Conservation (phyloP, 2,329 filamentous ascomycete species). For the Cordyceps militaris region DNA sequence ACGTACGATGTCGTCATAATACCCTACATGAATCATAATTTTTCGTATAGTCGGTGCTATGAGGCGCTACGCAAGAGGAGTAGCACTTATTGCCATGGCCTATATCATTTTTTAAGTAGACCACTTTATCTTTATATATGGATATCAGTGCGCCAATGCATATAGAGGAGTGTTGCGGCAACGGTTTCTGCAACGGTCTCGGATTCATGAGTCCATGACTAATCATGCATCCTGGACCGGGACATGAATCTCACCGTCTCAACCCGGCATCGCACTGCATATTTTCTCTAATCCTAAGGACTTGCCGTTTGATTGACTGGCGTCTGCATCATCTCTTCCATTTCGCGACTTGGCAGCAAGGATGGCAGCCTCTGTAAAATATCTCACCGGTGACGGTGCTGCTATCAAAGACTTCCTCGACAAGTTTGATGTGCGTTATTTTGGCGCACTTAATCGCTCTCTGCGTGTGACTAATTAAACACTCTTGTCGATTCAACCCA, state of each 20-base stretch:
- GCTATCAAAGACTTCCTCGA: conserved; percentile 79
- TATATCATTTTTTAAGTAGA: no score
- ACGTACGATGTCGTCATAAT: no score
- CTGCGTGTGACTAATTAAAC: neutral
- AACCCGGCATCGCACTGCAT: neutral
- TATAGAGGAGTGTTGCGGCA: no score
- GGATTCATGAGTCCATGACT: conserved; percentile 8
- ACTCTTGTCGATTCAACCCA: neutral
- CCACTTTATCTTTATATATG: no score
- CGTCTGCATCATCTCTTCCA: neutral
- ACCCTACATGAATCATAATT: no score
- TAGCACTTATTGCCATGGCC: no score
- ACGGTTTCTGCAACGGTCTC: no score
- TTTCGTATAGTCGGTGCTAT: no score
- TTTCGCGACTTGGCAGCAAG: neutral
- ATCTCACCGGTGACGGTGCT: conserved; percentile 71
- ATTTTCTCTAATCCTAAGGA: neutral
- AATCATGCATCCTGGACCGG: neutral
- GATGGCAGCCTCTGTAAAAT: conserved; percentile 35
- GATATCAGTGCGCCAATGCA: neutral
- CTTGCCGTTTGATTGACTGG: no score
- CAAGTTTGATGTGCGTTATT: conserved; percentile 75
- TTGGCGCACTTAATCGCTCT: neutral
- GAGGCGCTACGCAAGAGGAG: no score
- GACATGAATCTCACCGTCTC: neutral